Base-by-base conservation (phyloP, 768 basidiomycete species). In the Hirschioporus abietinus region DNA sequence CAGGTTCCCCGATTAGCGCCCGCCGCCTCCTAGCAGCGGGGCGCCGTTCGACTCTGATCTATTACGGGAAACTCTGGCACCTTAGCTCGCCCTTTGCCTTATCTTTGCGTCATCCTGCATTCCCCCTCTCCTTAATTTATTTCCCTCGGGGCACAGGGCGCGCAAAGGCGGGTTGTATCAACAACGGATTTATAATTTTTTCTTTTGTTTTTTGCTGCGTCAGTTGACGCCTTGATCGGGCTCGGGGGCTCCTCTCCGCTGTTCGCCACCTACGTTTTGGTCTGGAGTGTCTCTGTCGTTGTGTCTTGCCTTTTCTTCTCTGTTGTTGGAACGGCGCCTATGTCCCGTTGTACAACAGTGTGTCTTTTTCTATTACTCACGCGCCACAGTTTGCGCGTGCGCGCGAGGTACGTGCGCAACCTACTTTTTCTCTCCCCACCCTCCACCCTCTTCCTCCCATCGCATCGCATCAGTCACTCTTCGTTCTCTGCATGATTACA, bases 351-450 rank as follows among this genome's bases (percentile, higher is more conserved):
- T 52, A 52, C 42, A 52, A 52, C 42, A 52, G 15, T 10, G 20
- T 52, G 4, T 8, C 30, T 30, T 52, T 52, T 52, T 20, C 12
- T 52, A 10, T 52, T 52, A 52, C 20, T 52, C 42, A 52, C 42
- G 42, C 42, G 42, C 42, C 42, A 52, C 42, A 52, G 42, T 52
- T 52, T 52, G 42, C 42, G 42, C 42, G 42, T 52, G 42, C 42
- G 42, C 42, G 42, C 42, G 42, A 15, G 42, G 42, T 52, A 52
- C 42, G 42, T 52, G 42, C 42, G 42, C 42, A 52, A 52, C 42
- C 42, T 20, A 1, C 3, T 20, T 20, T 52, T 52, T 5, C 42
- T 10, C 12, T 10, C 42, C 15, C 12, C 42, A 15, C 12, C 42
- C 42, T 52, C 42, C 12, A 3, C 3, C 20, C 42, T 52, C 42